phyloP scores from a whole-genome alignment of 768 basidiomycete species.

The Pleurotus giganteus region DNA sequence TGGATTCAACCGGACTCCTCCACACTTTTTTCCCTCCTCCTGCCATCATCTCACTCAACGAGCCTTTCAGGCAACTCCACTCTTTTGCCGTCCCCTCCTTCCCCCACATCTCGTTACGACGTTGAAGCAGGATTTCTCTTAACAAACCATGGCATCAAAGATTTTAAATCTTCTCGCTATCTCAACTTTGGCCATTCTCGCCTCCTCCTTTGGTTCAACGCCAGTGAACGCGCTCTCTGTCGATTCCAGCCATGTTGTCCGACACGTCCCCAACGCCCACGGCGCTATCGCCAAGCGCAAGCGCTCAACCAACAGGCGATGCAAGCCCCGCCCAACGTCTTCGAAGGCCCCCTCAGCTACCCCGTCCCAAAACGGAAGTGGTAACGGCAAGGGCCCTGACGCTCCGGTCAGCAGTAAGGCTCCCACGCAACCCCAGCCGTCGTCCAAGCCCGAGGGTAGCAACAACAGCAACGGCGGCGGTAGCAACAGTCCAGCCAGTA shows the following conservation, averaged over 20 bases:
- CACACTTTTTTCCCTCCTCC: constrained; percentile 6
- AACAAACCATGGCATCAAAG: constrained; percentile 45
- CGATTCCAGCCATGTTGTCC: constrained; percentile 37
- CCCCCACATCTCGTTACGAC: constrained; percentile 21
- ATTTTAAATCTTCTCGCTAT: constrained; percentile 59
- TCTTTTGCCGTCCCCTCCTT: constrained; percentile 11
- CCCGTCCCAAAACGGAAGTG: constrained; percentile 15
- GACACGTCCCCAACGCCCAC: constrained; percentile 44
- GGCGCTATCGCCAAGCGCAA: constrained; percentile 50
- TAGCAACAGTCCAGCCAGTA: constrained; percentile 28
- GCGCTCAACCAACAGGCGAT: constrained; percentile 46
- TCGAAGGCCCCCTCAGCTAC: constrained; percentile 14
- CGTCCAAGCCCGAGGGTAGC: neutral
- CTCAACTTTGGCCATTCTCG: constrained; percentile 54
- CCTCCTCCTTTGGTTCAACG: constrained; percentile 43
- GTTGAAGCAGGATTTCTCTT: constrained; percentile 11
- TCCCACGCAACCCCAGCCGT: constrained; percentile 18
- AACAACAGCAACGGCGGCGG: constrained; percentile 11
- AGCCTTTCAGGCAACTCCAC: constrained; percentile 7
- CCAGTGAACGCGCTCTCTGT: constrained; percentile 54
- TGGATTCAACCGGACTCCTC: neutral
- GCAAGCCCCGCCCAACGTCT: constrained; percentile 49
- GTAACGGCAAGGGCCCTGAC: constrained; percentile 9
- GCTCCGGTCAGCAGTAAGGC: neutral
- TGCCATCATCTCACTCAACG: constrained; percentile 10